Evolutionary conservation across 2,329 filamentous ascomycete genomes (phyloP).

Genomic region (Rhynchosporium agropyri): DNA sequence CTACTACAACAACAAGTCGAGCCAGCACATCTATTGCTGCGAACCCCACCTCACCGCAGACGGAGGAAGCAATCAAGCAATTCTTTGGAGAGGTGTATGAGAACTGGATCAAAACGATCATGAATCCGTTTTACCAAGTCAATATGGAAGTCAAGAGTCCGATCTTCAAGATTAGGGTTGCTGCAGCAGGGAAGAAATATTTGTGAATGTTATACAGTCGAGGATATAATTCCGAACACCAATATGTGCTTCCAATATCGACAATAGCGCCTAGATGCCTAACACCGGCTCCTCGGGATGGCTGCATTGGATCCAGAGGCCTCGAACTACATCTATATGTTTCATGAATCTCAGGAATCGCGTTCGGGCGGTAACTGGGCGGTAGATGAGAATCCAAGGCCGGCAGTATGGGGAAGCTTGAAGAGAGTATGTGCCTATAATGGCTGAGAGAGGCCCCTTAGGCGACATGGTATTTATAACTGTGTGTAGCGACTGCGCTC

Average conservation of each 20-base stretch:
- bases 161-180: slow-evolving; percentile 80
- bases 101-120: slow-evolving; percentile 92
- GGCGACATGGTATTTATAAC: too few relatives aligned
- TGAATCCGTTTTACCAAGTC: slow-evolving; percentile 92
- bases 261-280: too few relatives aligned
- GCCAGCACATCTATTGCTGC: slow-evolving; percentile 73
- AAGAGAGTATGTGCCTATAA: too few relatives aligned
- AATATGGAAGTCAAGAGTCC: slow-evolving; percentile 86
- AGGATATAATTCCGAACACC: neutral
- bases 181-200: slow-evolving; percentile 90
- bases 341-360: too few relatives aligned
- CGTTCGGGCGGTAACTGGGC: too few relatives aligned
- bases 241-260: neutral
- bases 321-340: too few relatives aligned
- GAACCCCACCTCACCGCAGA: slow-evolving; percentile 86
- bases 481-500: too few relatives aligned
- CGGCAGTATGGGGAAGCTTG: too few relatives aligned
- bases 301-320: too few relatives aligned
- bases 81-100: slow-evolving; percentile 97
- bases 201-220: slow-evolving; percentile 51
- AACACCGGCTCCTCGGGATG: too few relatives aligned
- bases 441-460: too few relatives aligned
- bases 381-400: too few relatives aligned
- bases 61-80: slow-evolving; percentile 91
- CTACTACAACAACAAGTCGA: slow-evolving; percentile 49